These are phyloP conservation scores for Bothriochloa decipiens DNA, from an alignment of 176 grass and related monocot genomes.

Conservation along the genomic window DNA sequence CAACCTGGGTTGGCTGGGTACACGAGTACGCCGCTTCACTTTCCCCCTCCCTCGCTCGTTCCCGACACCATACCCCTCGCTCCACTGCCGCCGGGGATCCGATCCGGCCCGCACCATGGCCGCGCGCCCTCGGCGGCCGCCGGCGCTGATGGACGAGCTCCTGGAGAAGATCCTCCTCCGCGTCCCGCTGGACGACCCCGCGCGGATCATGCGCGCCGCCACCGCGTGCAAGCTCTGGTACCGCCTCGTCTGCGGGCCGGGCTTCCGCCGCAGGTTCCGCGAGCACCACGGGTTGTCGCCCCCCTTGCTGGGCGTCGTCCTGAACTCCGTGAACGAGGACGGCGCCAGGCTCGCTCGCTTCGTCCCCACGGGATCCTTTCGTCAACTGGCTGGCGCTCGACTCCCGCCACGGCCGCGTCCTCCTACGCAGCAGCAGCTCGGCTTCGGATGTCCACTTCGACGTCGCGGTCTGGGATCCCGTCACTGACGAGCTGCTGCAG, in stretches of 20 bases:
- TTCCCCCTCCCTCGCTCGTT: too few relatives aligned
- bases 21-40: too few relatives aligned
- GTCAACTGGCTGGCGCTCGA: neutral
- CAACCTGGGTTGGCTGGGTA: too few relatives aligned
- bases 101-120: neutral
- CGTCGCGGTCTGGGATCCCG: too few relatives aligned
- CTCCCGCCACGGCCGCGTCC: neutral
- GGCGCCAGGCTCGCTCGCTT: neutral
- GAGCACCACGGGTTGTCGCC: neutral
- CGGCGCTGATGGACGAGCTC: neutral
- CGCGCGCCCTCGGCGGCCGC: neutral
- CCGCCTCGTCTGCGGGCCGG: neutral
- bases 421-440: too few relatives aligned
- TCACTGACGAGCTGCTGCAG: too few relatives aligned
- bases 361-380: neutral
- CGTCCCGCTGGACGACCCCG: neutral
- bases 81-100: too few relatives aligned
- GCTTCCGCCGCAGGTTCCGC: neutral
- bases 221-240: neutral
- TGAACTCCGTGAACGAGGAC: neutral
- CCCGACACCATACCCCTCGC: too few relatives aligned
- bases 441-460: too few relatives aligned
- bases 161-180: constrained; percentile 6
- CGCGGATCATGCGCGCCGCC: neutral
- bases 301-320: neutral